phyloP scores from a whole-genome alignment of 768 basidiomycete species.

The Boletus coccyginus region DNA sequence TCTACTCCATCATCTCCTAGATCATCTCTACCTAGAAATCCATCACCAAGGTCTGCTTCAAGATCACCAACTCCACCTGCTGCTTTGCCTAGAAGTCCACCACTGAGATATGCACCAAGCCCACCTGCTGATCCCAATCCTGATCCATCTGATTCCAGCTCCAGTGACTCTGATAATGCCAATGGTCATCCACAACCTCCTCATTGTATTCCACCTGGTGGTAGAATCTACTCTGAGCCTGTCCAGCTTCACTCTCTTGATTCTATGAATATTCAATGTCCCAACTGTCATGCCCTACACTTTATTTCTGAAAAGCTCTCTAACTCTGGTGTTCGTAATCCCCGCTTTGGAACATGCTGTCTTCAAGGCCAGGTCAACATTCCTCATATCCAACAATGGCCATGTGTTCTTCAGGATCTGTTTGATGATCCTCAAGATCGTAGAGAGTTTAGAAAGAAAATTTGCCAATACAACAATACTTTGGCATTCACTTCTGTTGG shows the following conservation, averaged over 20 bases:
- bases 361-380: conserved; percentile 26
- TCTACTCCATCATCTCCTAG: no score
- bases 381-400: conserved; percentile 17
- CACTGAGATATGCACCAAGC: no score
- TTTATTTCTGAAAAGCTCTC: conserved; percentile 13
- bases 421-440: conserved; percentile 12
- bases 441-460: conserved; percentile 29
- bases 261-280: conserved; percentile 7
- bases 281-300: conserved; percentile 18
- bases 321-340: background rate
- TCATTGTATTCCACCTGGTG: conserved; percentile 12
- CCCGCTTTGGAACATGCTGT: conserved; percentile 30
- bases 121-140: no score
- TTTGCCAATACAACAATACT: conserved; percentile 38
- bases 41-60: no score
- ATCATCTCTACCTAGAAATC: no score
- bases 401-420: conserved; percentile 7
- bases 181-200: no score
- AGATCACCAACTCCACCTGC: no score
- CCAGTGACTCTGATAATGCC: no score
- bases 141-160: no score
- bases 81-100: no score
- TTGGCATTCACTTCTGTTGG: conserved; percentile 9
- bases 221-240: conserved; percentile 12
- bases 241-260: background rate